A percentile compares a stretch with the other conserved stretches of the same genome.
phyloP scores from a whole-genome alignment of 176 grass and related monocot genomes.

The Carex scoparia region DNA sequence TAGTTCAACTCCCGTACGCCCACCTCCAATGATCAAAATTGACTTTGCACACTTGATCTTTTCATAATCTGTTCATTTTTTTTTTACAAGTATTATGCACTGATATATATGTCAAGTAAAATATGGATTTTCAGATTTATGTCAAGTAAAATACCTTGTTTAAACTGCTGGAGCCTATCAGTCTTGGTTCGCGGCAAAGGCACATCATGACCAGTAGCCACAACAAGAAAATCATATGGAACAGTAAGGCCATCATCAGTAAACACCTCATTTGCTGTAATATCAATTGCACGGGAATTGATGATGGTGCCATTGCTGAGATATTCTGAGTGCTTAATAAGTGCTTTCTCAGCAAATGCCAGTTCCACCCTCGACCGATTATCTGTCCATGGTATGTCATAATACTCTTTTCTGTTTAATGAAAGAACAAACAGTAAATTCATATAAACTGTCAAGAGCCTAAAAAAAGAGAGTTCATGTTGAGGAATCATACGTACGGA shows the following conservation, averaged over 20 bases:
- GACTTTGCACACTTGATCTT: slow-evolving; percentile 64
- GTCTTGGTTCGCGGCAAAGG: slow-evolving; percentile 43
- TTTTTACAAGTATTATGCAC: neutral
- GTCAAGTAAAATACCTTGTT: slow-evolving; percentile 40
- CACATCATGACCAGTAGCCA: slow-evolving; percentile 59
- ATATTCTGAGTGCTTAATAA: slow-evolving; percentile 82
- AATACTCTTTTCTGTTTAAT: slow-evolving; percentile 73
- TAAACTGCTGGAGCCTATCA: slow-evolving; percentile 60
- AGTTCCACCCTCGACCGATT: slow-evolving; percentile 73
- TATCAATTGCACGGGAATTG: slow-evolving; percentile 56
- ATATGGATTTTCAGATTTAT: neutral
- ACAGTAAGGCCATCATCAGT: slow-evolving; percentile 51
- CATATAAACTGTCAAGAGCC: too few relatives aligned
- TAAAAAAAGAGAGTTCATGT: too few relatives aligned
- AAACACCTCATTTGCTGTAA: slow-evolving; percentile 49
- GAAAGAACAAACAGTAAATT: neutral
- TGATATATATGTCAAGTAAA: neutral
- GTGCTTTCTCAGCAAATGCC: slow-evolving; percentile 54
- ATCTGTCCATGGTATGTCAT: slow-evolving; percentile 81
- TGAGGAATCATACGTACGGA: slow-evolving; percentile 39
- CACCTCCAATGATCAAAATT: slow-evolving; percentile 76
- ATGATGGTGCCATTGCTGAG: slow-evolving; percentile 47
- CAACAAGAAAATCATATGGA: slow-evolving; percentile 65
- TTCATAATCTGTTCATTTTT: slow-evolving; percentile 29
- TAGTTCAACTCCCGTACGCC: slow-evolving; percentile 93